A percentile compares a stretch with the other conserved stretches of the same genome.
These are phyloP conservation scores for Cryptococcus amylolentus DNA, from an alignment of 1,284 basidiomycete genomes.

Conservation along the genomic window DNA sequence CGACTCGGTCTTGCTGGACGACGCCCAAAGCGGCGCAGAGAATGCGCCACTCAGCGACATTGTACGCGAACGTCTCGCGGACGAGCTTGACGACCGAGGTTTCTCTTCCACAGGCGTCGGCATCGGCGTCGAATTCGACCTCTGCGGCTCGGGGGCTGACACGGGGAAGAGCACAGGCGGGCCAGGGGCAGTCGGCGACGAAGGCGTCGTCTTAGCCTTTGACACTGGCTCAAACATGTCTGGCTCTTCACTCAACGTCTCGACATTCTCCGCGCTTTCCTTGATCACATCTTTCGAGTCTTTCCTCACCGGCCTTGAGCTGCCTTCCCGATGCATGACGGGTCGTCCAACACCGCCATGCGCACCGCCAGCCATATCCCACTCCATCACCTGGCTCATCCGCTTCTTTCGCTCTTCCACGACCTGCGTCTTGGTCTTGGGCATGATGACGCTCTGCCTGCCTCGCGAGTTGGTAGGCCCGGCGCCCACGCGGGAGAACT, in stretches of 20 bases:
- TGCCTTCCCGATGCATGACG: not conserved
- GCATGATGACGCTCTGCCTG: conserved; percentile 23
- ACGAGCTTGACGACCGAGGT: not conserved
- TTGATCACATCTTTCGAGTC: conserved; percentile 10
- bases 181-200: not conserved
- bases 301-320: conserved; percentile 1
- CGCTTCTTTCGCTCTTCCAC: conserved; percentile 17
- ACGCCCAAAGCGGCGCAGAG: not conserved
- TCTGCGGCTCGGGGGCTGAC: not conserved
- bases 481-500: conserved; percentile 14
- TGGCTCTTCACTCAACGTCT: not conserved
- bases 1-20: not conserved
- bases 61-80: conserved; percentile 10
- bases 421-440: conserved; percentile 20
- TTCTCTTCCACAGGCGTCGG: not conserved
- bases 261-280: not conserved
- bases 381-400: conserved; percentile 14
- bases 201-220: not conserved
- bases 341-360: not conserved
- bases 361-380: not conserved
- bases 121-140: not conserved
- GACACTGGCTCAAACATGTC: not conserved
- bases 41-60: conserved; percentile 20
- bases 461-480: not conserved
- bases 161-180: not conserved